Percentiles rank a stretch among this genome's conserved stretches.
These are phyloP conservation scores for Stachybotrys chlorohalonatus DNA, from an alignment of 2,329 filamentous ascomycete genomes.

Conservation along the genomic window DNA sequence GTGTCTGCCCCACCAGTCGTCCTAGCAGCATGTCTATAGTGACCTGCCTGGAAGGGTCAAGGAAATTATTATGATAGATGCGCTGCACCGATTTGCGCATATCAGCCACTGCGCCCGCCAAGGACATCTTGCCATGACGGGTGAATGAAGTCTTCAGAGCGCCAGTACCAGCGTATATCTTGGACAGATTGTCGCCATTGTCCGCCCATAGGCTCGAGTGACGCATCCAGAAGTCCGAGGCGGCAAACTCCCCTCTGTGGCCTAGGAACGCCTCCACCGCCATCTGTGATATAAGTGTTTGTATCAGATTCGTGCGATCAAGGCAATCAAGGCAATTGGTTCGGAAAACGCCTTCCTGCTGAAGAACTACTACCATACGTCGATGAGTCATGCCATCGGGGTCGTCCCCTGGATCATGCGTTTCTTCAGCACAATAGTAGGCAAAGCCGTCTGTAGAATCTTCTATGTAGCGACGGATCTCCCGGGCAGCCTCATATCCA, in stretches of 20 bases:
- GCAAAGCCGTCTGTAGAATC: constrained; percentile 78
- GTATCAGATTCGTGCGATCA: constrained; percentile 90
- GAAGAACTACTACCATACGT: constrained; percentile 61
- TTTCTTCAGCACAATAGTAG: constrained; percentile 79
- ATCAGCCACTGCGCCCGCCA: constrained; percentile 90
- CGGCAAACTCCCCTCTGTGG: constrained; percentile 60
- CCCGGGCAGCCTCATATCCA: constrained; percentile 84
- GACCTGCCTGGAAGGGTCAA: constrained; percentile 84
- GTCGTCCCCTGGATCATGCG: constrained; percentile 41
- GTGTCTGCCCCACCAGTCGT: constrained; percentile 69
- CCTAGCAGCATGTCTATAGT: constrained; percentile 92
- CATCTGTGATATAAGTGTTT: constrained; percentile 93
- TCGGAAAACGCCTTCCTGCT: constrained; percentile 91
- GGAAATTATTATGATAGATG: constrained; percentile 95
- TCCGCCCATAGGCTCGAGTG: constrained; percentile 96
- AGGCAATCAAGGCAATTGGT: constrained; percentile 96
- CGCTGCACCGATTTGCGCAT: constrained; percentile 88
- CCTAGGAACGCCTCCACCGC: constrained; percentile 75
- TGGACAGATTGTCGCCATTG: constrained; percentile 87
- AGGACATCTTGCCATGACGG: constrained; percentile 86
- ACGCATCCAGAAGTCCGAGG: constrained; percentile 79
- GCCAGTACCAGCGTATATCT: constrained; percentile 93
- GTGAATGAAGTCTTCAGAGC: constrained; percentile 95
- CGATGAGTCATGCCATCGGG: constrained; percentile 24
- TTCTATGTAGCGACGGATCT: constrained; percentile 71